phyloP scores from a whole-genome alignment of 2,329 filamentous ascomycete species.

The Hirsutella minnesotensis region DNA sequence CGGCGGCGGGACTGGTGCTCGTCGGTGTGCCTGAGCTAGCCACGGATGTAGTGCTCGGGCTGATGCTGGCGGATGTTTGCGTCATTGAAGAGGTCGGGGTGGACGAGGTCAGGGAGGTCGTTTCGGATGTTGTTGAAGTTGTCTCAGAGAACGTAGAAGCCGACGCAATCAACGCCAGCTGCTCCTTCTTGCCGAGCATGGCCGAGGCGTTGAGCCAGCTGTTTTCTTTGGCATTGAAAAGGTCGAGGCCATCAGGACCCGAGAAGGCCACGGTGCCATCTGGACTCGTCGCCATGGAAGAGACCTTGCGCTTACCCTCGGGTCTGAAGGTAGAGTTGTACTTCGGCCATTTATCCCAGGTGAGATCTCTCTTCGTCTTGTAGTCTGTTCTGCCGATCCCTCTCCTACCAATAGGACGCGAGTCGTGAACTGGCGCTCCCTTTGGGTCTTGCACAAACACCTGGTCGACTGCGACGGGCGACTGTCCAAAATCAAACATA shows the following conservation, averaged over 20 bases:
- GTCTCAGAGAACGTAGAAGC: not conserved
- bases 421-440: slow-evolving; percentile 39
- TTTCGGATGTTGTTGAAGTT: slow-evolving; percentile 14
- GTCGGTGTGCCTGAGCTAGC: not conserved
- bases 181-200: slow-evolving; percentile 41
- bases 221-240: slow-evolving; percentile 69
- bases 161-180: slow-evolving; percentile 19
- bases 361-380: slow-evolving; percentile 29
- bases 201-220: slow-evolving; percentile 63
- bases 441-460: slow-evolving; percentile 52
- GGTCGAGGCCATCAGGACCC: slow-evolving; percentile 55
- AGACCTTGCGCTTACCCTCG: slow-evolving; percentile 47
- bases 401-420: slow-evolving; percentile 26
- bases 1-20: not conserved
- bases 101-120: slow-evolving; percentile 13
- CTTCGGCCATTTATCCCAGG: slow-evolving; percentile 54
- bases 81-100: slow-evolving; percentile 6
- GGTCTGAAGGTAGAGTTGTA: slow-evolving; percentile 72
- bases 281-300: slow-evolving; percentile 56
- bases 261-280: slow-evolving; percentile 63
- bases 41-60: not conserved
- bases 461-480: slow-evolving; percentile 64
- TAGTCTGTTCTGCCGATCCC: slow-evolving; percentile 14
- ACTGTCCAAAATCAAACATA: slow-evolving; percentile 61
- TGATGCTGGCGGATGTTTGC: slow-evolving; percentile 11